phyloP scores from a whole-genome alignment of 441 rosid genomes.

The Flueggea neowawraea region DNA sequence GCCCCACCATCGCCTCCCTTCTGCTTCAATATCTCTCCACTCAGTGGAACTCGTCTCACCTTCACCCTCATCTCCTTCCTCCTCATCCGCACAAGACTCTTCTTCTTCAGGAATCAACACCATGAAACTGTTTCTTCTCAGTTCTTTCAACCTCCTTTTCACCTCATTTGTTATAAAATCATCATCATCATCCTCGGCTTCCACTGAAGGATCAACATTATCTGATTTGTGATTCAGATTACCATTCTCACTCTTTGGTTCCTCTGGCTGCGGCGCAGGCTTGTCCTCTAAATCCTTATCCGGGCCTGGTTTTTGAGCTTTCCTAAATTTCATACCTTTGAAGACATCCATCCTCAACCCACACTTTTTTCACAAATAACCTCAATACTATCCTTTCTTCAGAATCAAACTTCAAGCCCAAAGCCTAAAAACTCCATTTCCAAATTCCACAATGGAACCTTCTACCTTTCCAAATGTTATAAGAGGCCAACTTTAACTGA shows the following conservation, averaged over 20 bases:
- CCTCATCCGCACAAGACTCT: constrained; percentile 60
- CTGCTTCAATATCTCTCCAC: constrained; percentile 95
- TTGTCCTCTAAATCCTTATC: constrained; percentile 52
- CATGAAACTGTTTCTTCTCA: constrained; percentile 92
- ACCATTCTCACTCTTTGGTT: constrained; percentile 38
- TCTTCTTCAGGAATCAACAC: constrained; percentile 85
- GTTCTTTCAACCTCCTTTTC: constrained; percentile 84
- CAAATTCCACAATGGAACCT: background rate
- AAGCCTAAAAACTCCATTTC: background rate
- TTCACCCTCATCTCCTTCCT: constrained; percentile 43
- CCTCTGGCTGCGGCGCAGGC: constrained; percentile 38
- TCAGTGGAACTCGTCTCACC: constrained; percentile 58
- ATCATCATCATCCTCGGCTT: constrained; percentile 67
- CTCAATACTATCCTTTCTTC: constrained; percentile 3
- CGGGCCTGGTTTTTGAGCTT: constrained; percentile 40
- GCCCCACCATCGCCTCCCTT: constrained; percentile 95
- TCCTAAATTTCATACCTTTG: constrained; percentile 65
- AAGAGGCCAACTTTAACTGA: background rate
- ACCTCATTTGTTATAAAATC: constrained; percentile 95
- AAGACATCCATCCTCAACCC: constrained; percentile 64
- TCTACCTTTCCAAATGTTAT: background rate
- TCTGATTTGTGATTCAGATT: constrained; percentile 31
- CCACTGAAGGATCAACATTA: constrained; percentile 18
- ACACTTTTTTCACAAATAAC: background rate
- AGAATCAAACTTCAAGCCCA: constrained; percentile 15